phyloP scores from a whole-genome alignment of 169 alveolate genomes.

The Besnoitia besnoiti region DNA sequence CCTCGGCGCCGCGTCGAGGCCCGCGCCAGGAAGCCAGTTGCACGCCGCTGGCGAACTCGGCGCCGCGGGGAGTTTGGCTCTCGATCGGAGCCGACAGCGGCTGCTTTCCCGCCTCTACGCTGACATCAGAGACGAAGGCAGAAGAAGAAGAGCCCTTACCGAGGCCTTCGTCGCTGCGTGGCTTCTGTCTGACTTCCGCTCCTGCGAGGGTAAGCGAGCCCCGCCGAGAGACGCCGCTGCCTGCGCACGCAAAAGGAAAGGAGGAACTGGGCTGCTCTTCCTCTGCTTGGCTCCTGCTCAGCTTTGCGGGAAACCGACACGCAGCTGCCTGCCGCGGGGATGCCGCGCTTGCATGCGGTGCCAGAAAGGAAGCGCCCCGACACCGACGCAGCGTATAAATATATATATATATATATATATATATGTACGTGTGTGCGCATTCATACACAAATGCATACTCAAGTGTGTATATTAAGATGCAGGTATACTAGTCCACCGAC shows the following conservation, averaged over 20 bases:
- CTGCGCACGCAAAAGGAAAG: too few relatives aligned
- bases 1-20: not conserved
- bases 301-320: too few relatives aligned
- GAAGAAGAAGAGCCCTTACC: not conserved
- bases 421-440: not conserved
- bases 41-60: not conserved
- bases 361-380: too few relatives aligned
- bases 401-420: not conserved
- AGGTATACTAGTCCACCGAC: too few relatives aligned
- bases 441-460: too few relatives aligned
- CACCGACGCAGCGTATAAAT: too few relatives aligned
- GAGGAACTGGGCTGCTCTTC: too few relatives aligned
- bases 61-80: not conserved
- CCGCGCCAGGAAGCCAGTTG: not conserved
- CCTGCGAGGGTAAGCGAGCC: not conserved
- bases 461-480: too few relatives aligned
- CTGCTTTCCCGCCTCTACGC: not conserved
- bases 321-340: too few relatives aligned
- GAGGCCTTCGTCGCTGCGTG: slow-evolving; percentile 31
- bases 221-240: not conserved
- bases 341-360: too few relatives aligned
- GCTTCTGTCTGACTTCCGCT: slow-evolving; percentile 26
- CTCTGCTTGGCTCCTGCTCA: too few relatives aligned
- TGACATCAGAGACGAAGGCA: not conserved
- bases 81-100: not conserved